A percentile compares a stretch with the other conserved stretches of the same genome.
phyloP scores from a whole-genome alignment of 331 rosid species.

The Prunus yedoensis region DNA sequence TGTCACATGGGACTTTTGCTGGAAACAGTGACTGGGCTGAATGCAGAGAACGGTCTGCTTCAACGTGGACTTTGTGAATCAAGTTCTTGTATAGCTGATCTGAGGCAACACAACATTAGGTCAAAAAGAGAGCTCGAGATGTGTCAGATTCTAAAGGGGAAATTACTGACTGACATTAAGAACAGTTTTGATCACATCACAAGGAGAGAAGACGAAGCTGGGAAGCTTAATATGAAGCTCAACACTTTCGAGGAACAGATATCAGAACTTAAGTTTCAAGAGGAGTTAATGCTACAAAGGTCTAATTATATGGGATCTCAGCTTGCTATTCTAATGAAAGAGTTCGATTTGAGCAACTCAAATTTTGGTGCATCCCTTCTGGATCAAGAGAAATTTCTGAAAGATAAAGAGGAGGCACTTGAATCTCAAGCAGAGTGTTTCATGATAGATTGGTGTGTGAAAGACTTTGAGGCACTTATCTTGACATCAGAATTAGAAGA shows the following conservation, averaged over 20 bases:
- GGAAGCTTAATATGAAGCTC: conserved; percentile 60
- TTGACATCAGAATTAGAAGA: conserved; percentile 51
- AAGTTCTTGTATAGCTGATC: conserved; percentile 56
- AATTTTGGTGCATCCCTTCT: conserved; percentile 47
- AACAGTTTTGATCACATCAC: conserved; percentile 68
- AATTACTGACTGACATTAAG: conserved; percentile 78
- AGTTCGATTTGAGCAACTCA: conserved; percentile 57
- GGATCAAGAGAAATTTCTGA: conserved; percentile 60
- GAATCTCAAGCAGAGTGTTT: conserved; percentile 59
- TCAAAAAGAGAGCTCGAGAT: conserved; percentile 76
- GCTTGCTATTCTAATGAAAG: conserved; percentile 74
- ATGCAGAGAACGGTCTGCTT: conserved; percentile 86
- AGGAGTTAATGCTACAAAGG: conserved; percentile 79
- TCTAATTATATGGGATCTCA: conserved; percentile 76
- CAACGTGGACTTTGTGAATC: conserved; percentile 75
- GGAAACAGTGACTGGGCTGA: conserved; percentile 87
- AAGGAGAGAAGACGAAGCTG: conserved; percentile 73
- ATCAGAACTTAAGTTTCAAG: conserved; percentile 77
- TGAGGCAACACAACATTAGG: conserved; percentile 71
- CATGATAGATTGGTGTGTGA: conserved; percentile 51
- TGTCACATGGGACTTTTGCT: conserved; percentile 84
- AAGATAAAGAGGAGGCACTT: conserved; percentile 44
- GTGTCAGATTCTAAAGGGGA: conserved; percentile 75
- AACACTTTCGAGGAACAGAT: conserved; percentile 60
- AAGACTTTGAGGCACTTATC: conserved; percentile 70